Evolutionary conservation across 108 stramenopile genomes (phyloP), one percentile per base, ranked within the genome.

Genomic region (Pseudonitzschia delicatissima): DNA sequence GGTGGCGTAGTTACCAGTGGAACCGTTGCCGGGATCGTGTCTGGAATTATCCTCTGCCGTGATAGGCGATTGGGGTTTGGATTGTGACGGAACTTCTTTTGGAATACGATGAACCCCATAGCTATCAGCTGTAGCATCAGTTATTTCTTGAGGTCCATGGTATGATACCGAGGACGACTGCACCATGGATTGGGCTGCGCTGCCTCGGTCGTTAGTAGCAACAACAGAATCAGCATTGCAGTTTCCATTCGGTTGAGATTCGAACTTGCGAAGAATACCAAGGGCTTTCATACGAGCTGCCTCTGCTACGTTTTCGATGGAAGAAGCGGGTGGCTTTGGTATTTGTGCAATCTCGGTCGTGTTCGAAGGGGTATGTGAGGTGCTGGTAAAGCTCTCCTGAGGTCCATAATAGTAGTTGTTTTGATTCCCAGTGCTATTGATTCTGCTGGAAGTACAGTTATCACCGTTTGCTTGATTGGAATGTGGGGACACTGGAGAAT

Each of bases 231-330:
- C n/a, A n/a, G n/a, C n/a, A n/a, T n/a, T n/a, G n/a, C n/a, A n/a
- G n/a, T 28, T 27, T 15, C 13, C 31, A 33, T 35, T 8, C 25
- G 29, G 27, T 27, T 28, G 53, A 55, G 11, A 15, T 12, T 29
- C 11, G 34, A 71, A 64, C 50, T 71, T 47, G 42, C 62, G 62
- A 5, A 59, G n/a, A 61, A 71, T 71, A 29, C 64, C 45, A 51
- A 71, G 8, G 0, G 70, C 70, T 21, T 51, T 61, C n/a, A 62
- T 15, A 8, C 70, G 62, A 20, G 28, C 70, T 0, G 20, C 15
- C 51, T 64, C 52, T 5, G 53, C 70, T 20, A 64, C 57, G 25
- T 28, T 49, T 34, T 33, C 53, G 40, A 64, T 21, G 5, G 53
- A 33, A 36, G 35, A 31, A 27, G 53, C 28, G 2, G 29, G 17